Conservation (phyloP, 805 yeast species). For the Spathaspora gorwiae region DNA sequence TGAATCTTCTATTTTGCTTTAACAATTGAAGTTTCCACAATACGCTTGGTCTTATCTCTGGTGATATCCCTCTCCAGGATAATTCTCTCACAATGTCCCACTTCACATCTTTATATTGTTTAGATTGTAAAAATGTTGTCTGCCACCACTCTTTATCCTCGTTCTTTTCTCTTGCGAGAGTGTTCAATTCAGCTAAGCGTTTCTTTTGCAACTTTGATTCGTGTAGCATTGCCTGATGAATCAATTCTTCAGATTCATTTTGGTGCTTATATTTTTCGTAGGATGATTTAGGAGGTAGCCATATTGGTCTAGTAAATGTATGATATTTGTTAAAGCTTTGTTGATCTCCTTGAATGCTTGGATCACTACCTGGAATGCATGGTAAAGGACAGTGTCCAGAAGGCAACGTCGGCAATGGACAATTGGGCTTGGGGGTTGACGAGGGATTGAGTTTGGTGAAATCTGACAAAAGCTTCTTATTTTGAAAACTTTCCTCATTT, state of each 20-base stretch:
- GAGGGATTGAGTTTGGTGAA: constrained; percentile 13
- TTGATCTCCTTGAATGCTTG: neutral
- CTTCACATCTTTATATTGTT: neutral
- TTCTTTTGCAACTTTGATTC: constrained; percentile 31
- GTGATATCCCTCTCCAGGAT: constrained; percentile 7
- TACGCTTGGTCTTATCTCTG: constrained; percentile 35
- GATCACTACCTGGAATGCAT: constrained; percentile 1
- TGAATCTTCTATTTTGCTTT: constrained; percentile 1
- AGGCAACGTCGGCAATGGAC: constrained; percentile 1
- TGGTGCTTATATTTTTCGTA: constrained; percentile 53
- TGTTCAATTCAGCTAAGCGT: constrained; percentile 27
- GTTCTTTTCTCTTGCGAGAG: constrained; percentile 27
- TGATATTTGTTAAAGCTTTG: constrained; percentile 13
- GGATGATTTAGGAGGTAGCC: constrained; percentile 61
- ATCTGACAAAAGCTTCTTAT: constrained; percentile 15
- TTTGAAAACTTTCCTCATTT: constrained; percentile 21
- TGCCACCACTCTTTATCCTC: constrained; percentile 28
- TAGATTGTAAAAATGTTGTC: constrained; percentile 8
- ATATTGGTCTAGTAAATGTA: constrained; percentile 56
- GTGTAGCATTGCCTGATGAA: constrained; percentile 35
- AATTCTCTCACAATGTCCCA: constrained; percentile 2
- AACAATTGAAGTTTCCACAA: constrained; percentile 39
- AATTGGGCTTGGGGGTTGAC: neutral
- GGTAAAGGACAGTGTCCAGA: constrained; percentile 1
- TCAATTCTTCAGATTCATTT: constrained; percentile 44